Evolutionary conservation across 371 early-diverging fungal genomes (phyloP).

Genomic region (Haplosporangium sp.): DNA sequence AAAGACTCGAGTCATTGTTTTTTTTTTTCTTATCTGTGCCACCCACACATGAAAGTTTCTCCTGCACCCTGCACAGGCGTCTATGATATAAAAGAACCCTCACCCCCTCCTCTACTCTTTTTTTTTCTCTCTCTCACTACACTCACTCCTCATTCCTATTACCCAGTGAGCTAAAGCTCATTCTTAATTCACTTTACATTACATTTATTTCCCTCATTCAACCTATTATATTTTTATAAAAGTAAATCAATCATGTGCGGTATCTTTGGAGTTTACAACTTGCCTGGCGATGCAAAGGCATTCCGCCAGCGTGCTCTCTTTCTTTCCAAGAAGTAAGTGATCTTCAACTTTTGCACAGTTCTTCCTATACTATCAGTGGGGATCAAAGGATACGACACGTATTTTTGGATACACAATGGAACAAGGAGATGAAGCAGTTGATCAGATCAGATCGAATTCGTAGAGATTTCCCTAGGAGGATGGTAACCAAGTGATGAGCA

Average conservation of each 20-base stretch:
- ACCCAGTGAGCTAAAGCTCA: background rate
- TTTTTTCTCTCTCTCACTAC: background rate
- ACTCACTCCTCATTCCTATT: slow-evolving; percentile 1
- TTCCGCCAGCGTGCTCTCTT: slow-evolving; percentile 87
- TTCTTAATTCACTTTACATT: background rate
- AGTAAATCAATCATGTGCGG: slow-evolving; percentile 84
- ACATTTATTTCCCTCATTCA: background rate
- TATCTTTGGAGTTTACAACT: slow-evolving; percentile 93
- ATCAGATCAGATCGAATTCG: background rate
- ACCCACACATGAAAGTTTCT: background rate
- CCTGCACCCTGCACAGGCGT: background rate
- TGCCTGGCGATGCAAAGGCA: slow-evolving; percentile 78
- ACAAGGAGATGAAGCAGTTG: background rate
- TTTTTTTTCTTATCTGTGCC: slow-evolving; percentile 4
- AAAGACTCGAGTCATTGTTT: slow-evolving; percentile 9
- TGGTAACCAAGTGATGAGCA: no score
- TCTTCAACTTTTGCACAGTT: background rate
- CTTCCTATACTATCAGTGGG: no score
- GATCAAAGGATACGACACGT: no score
- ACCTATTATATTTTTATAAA: background rate
- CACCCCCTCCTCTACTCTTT: background rate
- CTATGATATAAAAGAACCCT: background rate
- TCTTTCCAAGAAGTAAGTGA: slow-evolving; percentile 87
- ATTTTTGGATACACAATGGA: no score
- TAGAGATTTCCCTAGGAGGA: no score